Conservation (phyloP, 495 filamentous ascomycete genomes). For the Bryoglossum gracile region DNA sequence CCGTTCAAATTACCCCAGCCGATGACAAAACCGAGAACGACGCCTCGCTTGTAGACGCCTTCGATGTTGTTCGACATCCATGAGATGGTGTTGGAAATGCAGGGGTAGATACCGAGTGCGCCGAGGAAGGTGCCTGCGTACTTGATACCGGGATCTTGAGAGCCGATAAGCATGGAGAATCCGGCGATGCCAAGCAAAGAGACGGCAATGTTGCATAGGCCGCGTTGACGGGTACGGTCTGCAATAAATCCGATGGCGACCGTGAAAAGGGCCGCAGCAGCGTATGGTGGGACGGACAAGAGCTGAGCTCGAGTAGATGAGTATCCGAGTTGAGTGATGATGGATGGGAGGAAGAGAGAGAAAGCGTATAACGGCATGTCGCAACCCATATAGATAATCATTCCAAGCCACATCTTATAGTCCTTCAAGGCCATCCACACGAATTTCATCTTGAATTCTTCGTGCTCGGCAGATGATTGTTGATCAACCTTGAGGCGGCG, state of each 20-base stretch:
- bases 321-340: slow-evolving; percentile 72
- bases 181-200: slow-evolving; percentile 68
- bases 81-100: slow-evolving; percentile 83
- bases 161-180: slow-evolving; percentile 69
- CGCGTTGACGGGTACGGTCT: slow-evolving; percentile 70
- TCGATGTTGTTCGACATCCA: slow-evolving; percentile 90
- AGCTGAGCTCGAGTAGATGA: slow-evolving; percentile 65
- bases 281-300: slow-evolving; percentile 83
- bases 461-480: slow-evolving; percentile 72
- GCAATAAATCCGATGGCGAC: slow-evolving; percentile 69
- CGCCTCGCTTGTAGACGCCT: slow-evolving; percentile 86
- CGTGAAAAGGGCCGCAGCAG: slow-evolving; percentile 70
- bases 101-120: slow-evolving; percentile 86
- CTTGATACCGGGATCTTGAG: slow-evolving; percentile 51
- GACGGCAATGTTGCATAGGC: slow-evolving; percentile 71
- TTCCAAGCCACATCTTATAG: slow-evolving; percentile 80
- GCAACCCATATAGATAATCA: slow-evolving; percentile 71
- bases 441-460: slow-evolving; percentile 69
- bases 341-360: slow-evolving; percentile 81
- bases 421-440: slow-evolving; percentile 71
- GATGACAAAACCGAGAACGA: slow-evolving; percentile 79
- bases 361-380: slow-evolving; percentile 80
- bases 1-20: slow-evolving; percentile 94
- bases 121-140: slow-evolving; percentile 84
- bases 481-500: slow-evolving; percentile 66